Conservation (phyloP, 140 eudicot genomes). For the Ambrosia hybrid region DNA sequence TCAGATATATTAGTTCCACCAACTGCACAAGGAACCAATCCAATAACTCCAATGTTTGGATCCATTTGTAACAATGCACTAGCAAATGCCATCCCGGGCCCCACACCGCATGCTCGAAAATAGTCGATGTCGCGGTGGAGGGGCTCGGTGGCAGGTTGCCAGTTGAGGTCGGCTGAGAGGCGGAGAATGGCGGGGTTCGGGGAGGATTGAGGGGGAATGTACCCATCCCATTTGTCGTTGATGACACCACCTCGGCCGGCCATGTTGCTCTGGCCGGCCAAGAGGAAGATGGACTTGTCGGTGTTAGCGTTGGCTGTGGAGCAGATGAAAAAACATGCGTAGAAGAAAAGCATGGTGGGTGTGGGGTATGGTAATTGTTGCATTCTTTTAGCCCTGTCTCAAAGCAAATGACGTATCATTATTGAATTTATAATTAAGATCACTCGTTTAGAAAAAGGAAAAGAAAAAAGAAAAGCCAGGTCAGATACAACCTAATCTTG, state of each 20-base stretch:
- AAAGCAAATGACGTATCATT: constrained; percentile 24
- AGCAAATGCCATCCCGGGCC: constrained; percentile 87
- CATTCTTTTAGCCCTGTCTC: constrained; percentile 21
- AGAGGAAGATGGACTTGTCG: constrained; percentile 46
- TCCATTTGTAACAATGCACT: constrained; percentile 41
- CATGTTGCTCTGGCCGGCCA: constrained; percentile 95
- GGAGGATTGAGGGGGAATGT: constrained; percentile 51
- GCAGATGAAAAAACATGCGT: constrained; percentile 27
- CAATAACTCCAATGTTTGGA: constrained; percentile 50
- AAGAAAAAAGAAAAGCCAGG: neutral
- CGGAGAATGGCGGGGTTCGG: constrained; percentile 52
- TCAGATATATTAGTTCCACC: constrained; percentile 82
- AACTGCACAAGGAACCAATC: constrained; percentile 87
- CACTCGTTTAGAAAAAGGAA: neutral
- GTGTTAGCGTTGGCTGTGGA: neutral
- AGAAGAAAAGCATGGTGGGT: constrained; percentile 27
- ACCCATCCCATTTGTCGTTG: constrained; percentile 66
- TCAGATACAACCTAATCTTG: constrained; percentile 22
- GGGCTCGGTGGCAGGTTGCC: constrained; percentile 80
- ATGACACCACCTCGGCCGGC: constrained; percentile 81
- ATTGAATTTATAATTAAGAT: neutral
- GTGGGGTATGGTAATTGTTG: constrained; percentile 29
- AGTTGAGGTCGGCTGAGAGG: constrained; percentile 47
- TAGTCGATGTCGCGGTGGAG: constrained; percentile 73
- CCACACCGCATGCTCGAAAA: constrained; percentile 62